Conservation (phyloP, 345 rosid genomes). For the Eucalyptus sp. region DNA sequence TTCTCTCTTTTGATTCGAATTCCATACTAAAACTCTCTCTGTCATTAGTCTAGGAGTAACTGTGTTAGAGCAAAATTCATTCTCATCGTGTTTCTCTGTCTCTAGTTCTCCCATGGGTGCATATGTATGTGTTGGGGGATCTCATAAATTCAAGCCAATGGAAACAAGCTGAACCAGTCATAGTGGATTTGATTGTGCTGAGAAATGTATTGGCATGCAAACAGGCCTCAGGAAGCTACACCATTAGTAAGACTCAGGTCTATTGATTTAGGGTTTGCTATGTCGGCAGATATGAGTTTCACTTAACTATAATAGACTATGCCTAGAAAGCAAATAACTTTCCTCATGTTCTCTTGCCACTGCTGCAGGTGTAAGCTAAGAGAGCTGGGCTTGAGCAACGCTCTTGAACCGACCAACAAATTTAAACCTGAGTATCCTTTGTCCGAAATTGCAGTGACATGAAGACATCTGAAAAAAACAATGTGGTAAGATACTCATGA, state of each 20-base stretch:
- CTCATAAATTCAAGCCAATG: neutral
- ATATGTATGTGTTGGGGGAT: neutral
- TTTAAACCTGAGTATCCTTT: too few relatives aligned
- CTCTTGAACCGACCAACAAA: neutral
- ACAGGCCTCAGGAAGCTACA: neutral
- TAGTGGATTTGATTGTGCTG: neutral
- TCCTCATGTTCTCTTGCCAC: rapidly evolving
- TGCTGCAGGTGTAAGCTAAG: too few relatives aligned
- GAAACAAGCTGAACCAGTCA: rapidly evolving
- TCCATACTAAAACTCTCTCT: too few relatives aligned
- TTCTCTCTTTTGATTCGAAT: rapidly evolving
- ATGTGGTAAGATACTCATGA: too few relatives aligned
- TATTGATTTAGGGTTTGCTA: neutral
- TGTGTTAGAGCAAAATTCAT: neutral
- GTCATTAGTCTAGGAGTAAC: too few relatives aligned
- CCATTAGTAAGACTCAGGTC: neutral
- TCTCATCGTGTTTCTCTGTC: neutral
- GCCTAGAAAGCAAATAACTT: too few relatives aligned
- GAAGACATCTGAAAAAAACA: too few relatives aligned
- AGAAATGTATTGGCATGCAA: neutral
- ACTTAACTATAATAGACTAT: neutral
- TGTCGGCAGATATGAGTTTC: neutral
- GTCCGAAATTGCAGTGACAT: too few relatives aligned
- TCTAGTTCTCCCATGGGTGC: rapidly evolving
- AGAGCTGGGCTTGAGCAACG: rapidly evolving